phyloP scores from a whole-genome alignment of 2,329 filamentous ascomycete species.

The Lasiodiplodia hormozganensis region DNA sequence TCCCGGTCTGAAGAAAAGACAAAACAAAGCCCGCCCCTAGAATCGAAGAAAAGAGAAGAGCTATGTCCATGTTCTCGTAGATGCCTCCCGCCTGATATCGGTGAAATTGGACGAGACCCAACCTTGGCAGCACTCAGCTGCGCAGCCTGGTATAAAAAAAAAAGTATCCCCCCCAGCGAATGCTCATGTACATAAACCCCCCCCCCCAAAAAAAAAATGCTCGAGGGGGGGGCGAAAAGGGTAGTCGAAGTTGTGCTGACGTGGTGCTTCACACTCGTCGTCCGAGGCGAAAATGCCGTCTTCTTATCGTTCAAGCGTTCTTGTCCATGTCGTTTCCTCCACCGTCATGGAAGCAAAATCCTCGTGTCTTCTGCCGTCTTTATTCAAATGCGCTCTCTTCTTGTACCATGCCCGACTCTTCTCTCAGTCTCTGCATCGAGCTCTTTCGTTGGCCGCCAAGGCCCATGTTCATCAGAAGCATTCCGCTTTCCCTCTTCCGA shows the following conservation, averaged over 20 bases:
- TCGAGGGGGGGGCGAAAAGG: not conserved
- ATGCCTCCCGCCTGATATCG: not conserved
- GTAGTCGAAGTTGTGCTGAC: not conserved
- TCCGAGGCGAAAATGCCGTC: not conserved
- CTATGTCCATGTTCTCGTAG: conserved; percentile 24
- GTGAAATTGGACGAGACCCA: not conserved
- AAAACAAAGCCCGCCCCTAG: not conserved
- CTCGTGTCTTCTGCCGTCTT: conserved; percentile 6
- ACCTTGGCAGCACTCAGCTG: not conserved
- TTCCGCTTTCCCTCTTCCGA: conserved; percentile 46
- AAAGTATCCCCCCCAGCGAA: not conserved
- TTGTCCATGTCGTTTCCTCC: not conserved
- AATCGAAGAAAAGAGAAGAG: not conserved
- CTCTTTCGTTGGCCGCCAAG: conserved; percentile 44
- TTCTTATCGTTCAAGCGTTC: not conserved
- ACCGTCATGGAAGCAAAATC: not conserved
- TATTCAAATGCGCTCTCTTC: conserved; percentile 32
- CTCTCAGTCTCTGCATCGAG: conserved; percentile 42
- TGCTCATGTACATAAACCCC: conserved; percentile 14
- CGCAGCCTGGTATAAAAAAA: not conserved
- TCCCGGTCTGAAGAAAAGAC: conserved; percentile 10
- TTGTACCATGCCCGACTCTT: conserved; percentile 38
- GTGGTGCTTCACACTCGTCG: not conserved
- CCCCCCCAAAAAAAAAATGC: no score
- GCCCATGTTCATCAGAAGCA: conserved; percentile 48